phyloP scores from a whole-genome alignment of 805 yeast genomes.

The Sugiyamaella marilandica region DNA sequence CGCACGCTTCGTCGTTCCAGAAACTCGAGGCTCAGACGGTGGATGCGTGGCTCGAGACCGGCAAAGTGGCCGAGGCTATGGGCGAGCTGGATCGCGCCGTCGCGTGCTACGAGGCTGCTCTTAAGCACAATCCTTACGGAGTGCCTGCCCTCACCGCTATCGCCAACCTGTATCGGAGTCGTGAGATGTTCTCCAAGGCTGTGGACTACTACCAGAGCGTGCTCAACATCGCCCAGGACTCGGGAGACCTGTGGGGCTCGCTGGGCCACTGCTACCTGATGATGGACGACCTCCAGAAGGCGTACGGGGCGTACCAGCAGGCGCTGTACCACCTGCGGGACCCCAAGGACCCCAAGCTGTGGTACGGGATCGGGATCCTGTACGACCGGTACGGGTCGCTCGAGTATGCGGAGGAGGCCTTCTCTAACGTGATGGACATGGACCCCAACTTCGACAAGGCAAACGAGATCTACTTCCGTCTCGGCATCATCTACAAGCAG shows the following conservation, averaged over 20 bases:
- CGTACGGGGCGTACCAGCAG: conserved; percentile 94
- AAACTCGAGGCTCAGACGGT: conserved; percentile 35
- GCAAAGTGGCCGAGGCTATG: conserved; percentile 81
- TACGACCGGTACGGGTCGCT: conserved; percentile 94
- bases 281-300: conserved; percentile 93
- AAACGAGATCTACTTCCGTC: conserved; percentile 89
- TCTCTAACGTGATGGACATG: conserved; percentile 89
- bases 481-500: conserved; percentile 95
- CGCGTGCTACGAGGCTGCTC: conserved; percentile 79
- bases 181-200: conserved; percentile 89
- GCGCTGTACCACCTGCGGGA: conserved; percentile 87
- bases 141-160: conserved; percentile 79
- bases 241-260: conserved; percentile 96
- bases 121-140: conserved; percentile 80
- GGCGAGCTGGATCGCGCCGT: conserved; percentile 89
- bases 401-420: conserved; percentile 98
- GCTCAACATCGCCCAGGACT: conserved; percentile 70
- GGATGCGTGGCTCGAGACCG: conserved; percentile 82
- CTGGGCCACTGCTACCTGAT: conserved; percentile 91
- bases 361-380: conserved; percentile 98
- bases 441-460: conserved; percentile 96
- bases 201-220: conserved; percentile 92
- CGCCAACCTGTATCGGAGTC: conserved; percentile 81
- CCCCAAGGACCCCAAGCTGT: conserved; percentile 91
- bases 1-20: conserved; percentile 13